Evolutionary conservation across 495 filamentous ascomycete species (phyloP).

Genomic region (Penicillium canariense): DNA sequence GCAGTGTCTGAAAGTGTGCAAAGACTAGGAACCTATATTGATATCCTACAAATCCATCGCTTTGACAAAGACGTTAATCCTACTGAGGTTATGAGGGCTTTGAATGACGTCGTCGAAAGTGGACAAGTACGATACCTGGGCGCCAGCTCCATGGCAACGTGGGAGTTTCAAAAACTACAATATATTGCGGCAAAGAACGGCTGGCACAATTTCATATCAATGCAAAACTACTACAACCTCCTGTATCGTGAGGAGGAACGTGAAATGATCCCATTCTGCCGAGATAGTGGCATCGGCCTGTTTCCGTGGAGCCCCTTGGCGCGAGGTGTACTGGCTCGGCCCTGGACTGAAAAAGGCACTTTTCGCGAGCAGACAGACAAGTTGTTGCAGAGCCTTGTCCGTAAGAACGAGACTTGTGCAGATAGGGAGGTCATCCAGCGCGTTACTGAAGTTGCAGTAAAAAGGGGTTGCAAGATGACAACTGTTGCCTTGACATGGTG

Average conservation of each 20-base stretch:
- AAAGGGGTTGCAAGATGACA: too few relatives aligned
- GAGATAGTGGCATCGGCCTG: slow-evolving; percentile 59
- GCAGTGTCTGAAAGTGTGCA: slow-evolving; percentile 47
- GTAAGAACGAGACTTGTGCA: too few relatives aligned
- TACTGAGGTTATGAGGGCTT: slow-evolving; percentile 73
- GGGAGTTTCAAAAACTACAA: slow-evolving; percentile 47
- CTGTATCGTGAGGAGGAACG: slow-evolving; percentile 53
- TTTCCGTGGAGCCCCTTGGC: slow-evolving; percentile 57
- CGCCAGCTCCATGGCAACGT: slow-evolving; percentile 41
- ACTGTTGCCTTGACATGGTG: too few relatives aligned
- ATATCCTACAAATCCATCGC: slow-evolving; percentile 68
- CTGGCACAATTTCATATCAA: slow-evolving; percentile 49
- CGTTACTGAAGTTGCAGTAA: too few relatives aligned
- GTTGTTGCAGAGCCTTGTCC: too few relatives aligned
- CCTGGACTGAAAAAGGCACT: too few relatives aligned
- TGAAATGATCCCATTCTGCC: slow-evolving; percentile 58
- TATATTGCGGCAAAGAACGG: slow-evolving; percentile 44
- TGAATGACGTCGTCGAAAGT: slow-evolving; percentile 63
- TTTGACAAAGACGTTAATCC: slow-evolving; percentile 50
- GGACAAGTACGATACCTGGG: slow-evolving; percentile 57
- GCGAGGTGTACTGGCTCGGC: slow-evolving; percentile 41
- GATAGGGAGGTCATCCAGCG: too few relatives aligned
- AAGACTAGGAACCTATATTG: slow-evolving; percentile 51
- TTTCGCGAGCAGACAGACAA: too few relatives aligned
- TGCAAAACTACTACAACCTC: slow-evolving; percentile 52